Evolutionary conservation across 768 basidiomycete genomes (phyloP).

Genomic region (Leccinum broughii): DNA sequence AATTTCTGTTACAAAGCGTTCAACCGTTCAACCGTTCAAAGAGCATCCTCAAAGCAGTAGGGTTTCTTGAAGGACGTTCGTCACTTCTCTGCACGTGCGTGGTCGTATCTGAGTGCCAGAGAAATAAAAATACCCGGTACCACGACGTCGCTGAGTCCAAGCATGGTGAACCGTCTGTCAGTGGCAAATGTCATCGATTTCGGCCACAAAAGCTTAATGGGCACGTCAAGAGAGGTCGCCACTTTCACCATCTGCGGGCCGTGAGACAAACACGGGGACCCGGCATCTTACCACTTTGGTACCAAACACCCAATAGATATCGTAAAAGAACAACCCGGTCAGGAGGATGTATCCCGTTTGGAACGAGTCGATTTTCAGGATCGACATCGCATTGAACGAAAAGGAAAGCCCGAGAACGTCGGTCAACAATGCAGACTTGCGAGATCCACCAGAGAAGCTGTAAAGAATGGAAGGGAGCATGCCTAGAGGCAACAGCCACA

Average conservation of each 20-base stretch:
- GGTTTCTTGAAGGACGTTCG: conserved; percentile 52
- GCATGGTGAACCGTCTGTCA: conserved; percentile 74
- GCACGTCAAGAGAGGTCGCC: conserved; percentile 85
- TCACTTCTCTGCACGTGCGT: conserved; percentile 43
- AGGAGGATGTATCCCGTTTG: conserved; percentile 81
- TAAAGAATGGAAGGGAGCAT: conserved; percentile 67
- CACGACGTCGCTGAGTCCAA: conserved; percentile 89
- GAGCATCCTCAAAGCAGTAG: conserved; percentile 57
- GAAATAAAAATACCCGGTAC: conserved; percentile 72
- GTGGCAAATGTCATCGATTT: conserved; percentile 56
- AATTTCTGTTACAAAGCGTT: too few relatives aligned
- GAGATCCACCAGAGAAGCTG: conserved; percentile 41
- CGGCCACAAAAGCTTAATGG: conserved; percentile 91
- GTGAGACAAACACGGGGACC: conserved; percentile 2
- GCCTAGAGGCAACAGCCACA: conserved; percentile 58
- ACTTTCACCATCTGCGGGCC: conserved; percentile 82
- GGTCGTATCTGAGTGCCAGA: conserved; percentile 84
- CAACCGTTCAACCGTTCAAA: too few relatives aligned
- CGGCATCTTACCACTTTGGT: conserved; percentile 70
- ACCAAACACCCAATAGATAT: conserved; percentile 94
- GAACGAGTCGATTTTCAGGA: conserved; percentile 89
- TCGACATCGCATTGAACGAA: conserved; percentile 72
- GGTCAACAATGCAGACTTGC: conserved; percentile 70
- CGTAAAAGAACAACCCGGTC: conserved; percentile 86
- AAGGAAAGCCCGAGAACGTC: conserved; percentile 79